Evolutionary conservation across 2,329 filamentous ascomycete species (phyloP).

Genomic region (Aureobasidium leucospermi): DNA sequence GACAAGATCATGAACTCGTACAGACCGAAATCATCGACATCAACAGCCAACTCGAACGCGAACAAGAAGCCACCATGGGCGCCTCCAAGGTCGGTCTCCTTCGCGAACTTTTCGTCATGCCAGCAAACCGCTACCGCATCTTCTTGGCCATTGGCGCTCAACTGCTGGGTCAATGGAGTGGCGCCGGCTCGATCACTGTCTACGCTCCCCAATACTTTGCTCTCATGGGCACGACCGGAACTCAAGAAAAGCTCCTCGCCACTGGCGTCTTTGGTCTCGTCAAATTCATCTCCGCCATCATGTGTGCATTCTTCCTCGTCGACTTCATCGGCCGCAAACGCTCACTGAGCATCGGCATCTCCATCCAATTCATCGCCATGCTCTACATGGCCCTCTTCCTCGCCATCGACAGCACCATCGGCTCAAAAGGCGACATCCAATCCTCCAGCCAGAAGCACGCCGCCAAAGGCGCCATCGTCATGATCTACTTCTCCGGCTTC

Average conservation of each 20-base stretch:
- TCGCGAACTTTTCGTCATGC: slow-evolving; percentile 61
- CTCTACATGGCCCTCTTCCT: slow-evolving; percentile 49
- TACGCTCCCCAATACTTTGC: slow-evolving; percentile 69
- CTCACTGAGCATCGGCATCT: slow-evolving; percentile 42
- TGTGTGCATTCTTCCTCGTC: slow-evolving; percentile 71
- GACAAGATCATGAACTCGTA: slow-evolving; percentile 25
- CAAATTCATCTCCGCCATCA: slow-evolving; percentile 59
- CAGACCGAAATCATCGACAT: slow-evolving; percentile 55
- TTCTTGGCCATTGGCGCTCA: slow-evolving; percentile 63
- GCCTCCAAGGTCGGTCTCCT: slow-evolving; percentile 57
- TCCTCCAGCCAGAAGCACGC: slow-evolving; percentile 46
- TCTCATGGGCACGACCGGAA: slow-evolving; percentile 62
- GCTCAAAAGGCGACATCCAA: slow-evolving; percentile 41
- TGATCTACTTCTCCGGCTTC: slow-evolving; percentile 51
- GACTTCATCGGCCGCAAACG: slow-evolving; percentile 70
- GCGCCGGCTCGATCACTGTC: slow-evolving; percentile 66
- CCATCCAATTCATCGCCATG: slow-evolving; percentile 44
- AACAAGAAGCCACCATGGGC: slow-evolving; percentile 63
- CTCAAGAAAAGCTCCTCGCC: slow-evolving; percentile 61
- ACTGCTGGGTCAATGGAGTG: slow-evolving; percentile 58
- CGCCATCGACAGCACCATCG: slow-evolving; percentile 52
- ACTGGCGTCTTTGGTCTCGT: slow-evolving; percentile 70
- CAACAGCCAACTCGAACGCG: slow-evolving; percentile 57
- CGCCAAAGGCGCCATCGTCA: slow-evolving; percentile 55
- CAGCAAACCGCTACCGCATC: slow-evolving; percentile 65